Evolutionary conservation across 2,329 filamentous ascomycete genomes (phyloP), one percentile per base, ranked within the genome.

Genomic region (Botrytis paeoniae): DNA sequence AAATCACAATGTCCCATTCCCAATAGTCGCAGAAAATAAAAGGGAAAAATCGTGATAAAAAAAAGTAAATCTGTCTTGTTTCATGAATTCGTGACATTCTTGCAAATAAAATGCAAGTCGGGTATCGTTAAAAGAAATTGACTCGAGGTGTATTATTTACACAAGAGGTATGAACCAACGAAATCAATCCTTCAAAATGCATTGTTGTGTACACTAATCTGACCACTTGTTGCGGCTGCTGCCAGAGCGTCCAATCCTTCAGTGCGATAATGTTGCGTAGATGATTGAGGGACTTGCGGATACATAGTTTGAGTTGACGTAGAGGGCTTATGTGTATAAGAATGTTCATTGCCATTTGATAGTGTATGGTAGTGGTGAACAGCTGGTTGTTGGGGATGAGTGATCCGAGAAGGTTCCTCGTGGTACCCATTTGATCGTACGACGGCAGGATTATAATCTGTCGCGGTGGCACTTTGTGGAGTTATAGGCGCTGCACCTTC

Each of bases 191-290:
- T 35, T 61, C 29, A 61, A 61, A 45, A 45, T 22, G 68, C 57
- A 37, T 70, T 78, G 77, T 39, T 78, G 78, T 39, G 76, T 77
- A 37, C 77, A 7, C 81, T 80, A 35, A 80, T 80, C 71, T 81
- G 83, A 41, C 82, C 88, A 74, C 86, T 86, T 3, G 89, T 90
- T 7, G 89, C 89, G 60, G 90, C 89, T 8, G 89, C 89, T n/a
- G 91, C 89, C 14, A 91, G 84, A 37, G 89, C 88, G 74, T 91
- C 87, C 8, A 91, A 81, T 57, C 51, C 51, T 57, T 88, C 83
- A 66, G 85, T 83, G 85, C 89, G 86, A 60, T 88, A 66, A 29
- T 48, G 85, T 59, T 83, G 83, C 43, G 81, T 80, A 8, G 82
- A 76, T 73, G 71, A 68, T 70, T 79, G 79, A 3, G 78, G 76